Conservation (phyloP, 768 basidiomycete genomes). For the Kwoniella sp. region DNA sequence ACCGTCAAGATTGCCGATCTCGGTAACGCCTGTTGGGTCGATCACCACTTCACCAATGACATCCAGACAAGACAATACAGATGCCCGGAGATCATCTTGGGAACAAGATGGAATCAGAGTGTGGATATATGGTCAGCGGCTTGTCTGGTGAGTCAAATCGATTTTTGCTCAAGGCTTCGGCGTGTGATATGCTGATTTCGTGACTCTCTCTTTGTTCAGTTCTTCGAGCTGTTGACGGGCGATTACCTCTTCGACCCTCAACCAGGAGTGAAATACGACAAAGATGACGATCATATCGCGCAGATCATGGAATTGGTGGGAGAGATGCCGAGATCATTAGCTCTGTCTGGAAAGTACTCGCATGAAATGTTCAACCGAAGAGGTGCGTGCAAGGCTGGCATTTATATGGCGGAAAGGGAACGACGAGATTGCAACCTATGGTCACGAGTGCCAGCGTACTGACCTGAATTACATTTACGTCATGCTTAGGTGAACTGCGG, state of each 20-base stretch:
- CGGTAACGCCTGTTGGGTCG: slow-evolving; percentile 92
- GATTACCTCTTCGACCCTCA: slow-evolving; percentile 98
- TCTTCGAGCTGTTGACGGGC: slow-evolving; percentile 94
- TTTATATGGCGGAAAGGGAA: too few species aligned
- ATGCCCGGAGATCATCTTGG: slow-evolving; percentile 95
- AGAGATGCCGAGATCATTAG: slow-evolving; percentile 68
- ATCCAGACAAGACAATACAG: slow-evolving; percentile 98
- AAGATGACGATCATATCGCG: slow-evolving; percentile 96
- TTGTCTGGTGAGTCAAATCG: slow-evolving; percentile 70
- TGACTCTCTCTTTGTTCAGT: slow-evolving; percentile 59
- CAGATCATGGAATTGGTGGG: slow-evolving; percentile 97
- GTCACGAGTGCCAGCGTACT: too few species aligned
- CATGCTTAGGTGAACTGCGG: slow-evolving; percentile 67
- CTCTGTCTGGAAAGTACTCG: slow-evolving; percentile 88
- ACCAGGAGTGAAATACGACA: slow-evolving; percentile 89
- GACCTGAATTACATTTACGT: neutral
- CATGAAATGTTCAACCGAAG: slow-evolving; percentile 94
- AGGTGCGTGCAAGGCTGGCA: slow-evolving; percentile 68
- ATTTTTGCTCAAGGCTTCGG: neutral
- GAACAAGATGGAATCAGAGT: slow-evolving; percentile 91
- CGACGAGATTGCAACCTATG: too few species aligned
- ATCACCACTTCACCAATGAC: slow-evolving; percentile 93
- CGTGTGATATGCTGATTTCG: neutral
- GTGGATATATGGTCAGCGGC: slow-evolving; percentile 97
- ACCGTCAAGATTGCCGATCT: slow-evolving; percentile 99